These are phyloP conservation scores for Aphanomyces cochlioides DNA, from an alignment of 352 stramenopile species.

Conservation along the genomic window DNA sequence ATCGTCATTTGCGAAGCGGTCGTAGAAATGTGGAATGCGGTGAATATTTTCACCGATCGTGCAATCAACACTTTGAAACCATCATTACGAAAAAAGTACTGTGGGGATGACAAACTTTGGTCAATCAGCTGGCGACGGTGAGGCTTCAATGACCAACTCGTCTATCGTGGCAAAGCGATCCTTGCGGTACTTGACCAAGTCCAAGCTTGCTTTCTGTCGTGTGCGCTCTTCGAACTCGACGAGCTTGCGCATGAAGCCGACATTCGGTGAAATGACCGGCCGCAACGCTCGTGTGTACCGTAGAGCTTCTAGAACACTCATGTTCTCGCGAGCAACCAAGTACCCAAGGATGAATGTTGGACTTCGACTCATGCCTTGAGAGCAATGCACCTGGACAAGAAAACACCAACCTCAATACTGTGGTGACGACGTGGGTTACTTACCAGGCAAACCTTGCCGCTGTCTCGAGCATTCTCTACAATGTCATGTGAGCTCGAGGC, in stretches of 20 bases:
- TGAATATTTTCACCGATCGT: too few relatives aligned
- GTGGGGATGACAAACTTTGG: neutral
- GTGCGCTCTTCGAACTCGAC: conserved; percentile 39
- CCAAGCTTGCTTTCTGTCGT: conserved; percentile 18
- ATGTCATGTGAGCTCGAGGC: conserved; percentile 31
- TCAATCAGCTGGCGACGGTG: neutral
- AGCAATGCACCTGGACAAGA: conserved; percentile 69
- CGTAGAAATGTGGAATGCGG: too few relatives aligned
- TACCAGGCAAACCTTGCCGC: conserved; percentile 32
- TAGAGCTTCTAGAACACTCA: conserved; percentile 48
- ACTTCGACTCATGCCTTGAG: conserved; percentile 61
- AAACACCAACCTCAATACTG: neutral
- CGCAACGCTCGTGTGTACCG: conserved; percentile 41
- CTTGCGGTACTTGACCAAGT: conserved; percentile 30
- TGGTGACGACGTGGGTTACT: neutral
- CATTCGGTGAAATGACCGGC: conserved; percentile 61
- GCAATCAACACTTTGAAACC: too few relatives aligned
- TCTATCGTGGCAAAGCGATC: conserved; percentile 28
- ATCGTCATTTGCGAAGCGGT: too few relatives aligned
- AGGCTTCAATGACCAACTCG: neutral
- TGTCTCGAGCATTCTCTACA: conserved; percentile 14
- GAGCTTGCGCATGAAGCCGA: conserved; percentile 57
- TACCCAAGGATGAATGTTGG: conserved; percentile 64
- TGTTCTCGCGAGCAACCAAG: conserved; percentile 41
- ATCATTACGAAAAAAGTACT: too few relatives aligned